phyloP scores from a whole-genome alignment of 495 filamentous ascomycete species.

The Lichina pygmaea region DNA sequence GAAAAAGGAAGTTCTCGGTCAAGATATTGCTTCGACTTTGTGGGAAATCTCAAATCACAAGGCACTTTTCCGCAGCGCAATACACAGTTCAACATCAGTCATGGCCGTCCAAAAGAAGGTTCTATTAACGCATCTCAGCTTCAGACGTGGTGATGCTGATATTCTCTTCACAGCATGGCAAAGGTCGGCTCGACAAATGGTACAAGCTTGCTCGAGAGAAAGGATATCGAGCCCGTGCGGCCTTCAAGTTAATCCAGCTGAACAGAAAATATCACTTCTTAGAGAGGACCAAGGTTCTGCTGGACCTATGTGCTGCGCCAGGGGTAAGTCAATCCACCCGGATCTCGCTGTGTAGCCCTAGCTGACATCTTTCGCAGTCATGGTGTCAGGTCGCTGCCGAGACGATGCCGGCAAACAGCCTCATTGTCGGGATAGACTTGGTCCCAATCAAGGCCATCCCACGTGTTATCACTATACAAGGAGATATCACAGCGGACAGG shows the following conservation, averaged over 20 bases:
- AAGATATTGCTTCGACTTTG: too few species aligned
- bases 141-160: background rate
- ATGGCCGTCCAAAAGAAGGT: constrained; percentile 99
- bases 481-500: constrained; percentile 94
- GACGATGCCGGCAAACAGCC: constrained; percentile 67
- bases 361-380: constrained; percentile 24
- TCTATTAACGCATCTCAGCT: background rate
- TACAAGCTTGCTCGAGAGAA: constrained; percentile 93
- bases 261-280: constrained; percentile 98
- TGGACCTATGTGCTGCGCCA: constrained; percentile 93
- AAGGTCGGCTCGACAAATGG: constrained; percentile 98
- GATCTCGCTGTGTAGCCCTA: constrained; percentile 5
- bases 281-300: constrained; percentile 78
- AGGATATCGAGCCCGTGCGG: constrained; percentile 84
- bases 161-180: constrained; percentile 37
- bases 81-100: background rate
- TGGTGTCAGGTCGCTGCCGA: constrained; percentile 98
- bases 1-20: too few species aligned
- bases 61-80: too few species aligned
- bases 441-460: constrained; percentile 91
- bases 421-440: constrained; percentile 89
- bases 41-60: too few species aligned
- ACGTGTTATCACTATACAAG: constrained; percentile 79
- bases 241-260: constrained; percentile 94
- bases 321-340: constrained; percentile 32